Conservation (phyloP, 1,284 basidiomycete genomes). For the Trametes versicolor region DNA sequence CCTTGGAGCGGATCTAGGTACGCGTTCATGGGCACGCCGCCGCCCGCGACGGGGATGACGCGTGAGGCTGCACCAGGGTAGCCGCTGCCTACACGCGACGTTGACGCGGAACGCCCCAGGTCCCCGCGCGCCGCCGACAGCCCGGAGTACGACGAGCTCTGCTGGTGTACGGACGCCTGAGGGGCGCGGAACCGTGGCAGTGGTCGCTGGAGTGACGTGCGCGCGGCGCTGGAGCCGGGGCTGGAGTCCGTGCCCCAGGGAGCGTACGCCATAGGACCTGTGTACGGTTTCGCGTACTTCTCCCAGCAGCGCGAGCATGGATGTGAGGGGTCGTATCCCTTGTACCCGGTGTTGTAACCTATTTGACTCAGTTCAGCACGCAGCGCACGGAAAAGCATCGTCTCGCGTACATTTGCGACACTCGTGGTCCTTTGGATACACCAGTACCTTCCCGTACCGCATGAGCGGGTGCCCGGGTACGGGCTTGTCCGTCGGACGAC, state of each 20-base stretch:
- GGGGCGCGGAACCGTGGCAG: slow-evolving; percentile 47
- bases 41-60: slow-evolving; percentile 38
- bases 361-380: not conserved
- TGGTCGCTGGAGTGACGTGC: slow-evolving; percentile 50
- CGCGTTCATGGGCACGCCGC: slow-evolving; percentile 37
- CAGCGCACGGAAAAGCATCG: too few relatives aligned
- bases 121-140: not conserved
- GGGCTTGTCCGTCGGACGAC: slow-evolving; percentile 68
- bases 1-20: slow-evolving; percentile 34
- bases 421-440: slow-evolving; percentile 69
- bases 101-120: slow-evolving; percentile 35
- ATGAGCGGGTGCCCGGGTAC: slow-evolving; percentile 72
- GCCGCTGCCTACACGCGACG: slow-evolving; percentile 29
- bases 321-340: slow-evolving; percentile 67
- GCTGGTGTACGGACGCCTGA: slow-evolving; percentile 34
- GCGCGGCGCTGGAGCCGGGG: slow-evolving; percentile 27
- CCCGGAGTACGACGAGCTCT: slow-evolving; percentile 28
- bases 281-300: slow-evolving; percentile 66
- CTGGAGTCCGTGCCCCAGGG: slow-evolving; percentile 49
- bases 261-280: slow-evolving; percentile 66
- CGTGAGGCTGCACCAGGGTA: slow-evolving; percentile 38
- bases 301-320: slow-evolving; percentile 79
- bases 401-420: slow-evolving; percentile 60
- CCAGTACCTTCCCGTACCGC: slow-evolving; percentile 64
- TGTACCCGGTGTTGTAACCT: slow-evolving; percentile 81